Base-by-base conservation (phyloP, 129 eudicot genomes). In the Rutidosis leptorrhynchoides region DNA sequence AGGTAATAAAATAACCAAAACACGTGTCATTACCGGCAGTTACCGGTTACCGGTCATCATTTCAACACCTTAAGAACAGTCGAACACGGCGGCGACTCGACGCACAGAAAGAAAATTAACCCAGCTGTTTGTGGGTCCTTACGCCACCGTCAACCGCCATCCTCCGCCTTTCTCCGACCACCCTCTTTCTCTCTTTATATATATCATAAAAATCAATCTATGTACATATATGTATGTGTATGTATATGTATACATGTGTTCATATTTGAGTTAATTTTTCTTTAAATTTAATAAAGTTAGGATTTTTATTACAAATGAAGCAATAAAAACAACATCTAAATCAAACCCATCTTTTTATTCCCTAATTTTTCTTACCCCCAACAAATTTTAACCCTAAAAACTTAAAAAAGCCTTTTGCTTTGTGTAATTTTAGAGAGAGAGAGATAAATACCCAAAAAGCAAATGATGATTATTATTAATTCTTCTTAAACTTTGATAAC, bases 1-100 rank as follows among this genome's bases (percentile, higher is more conserved):
- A 6, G 1, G 4, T 3, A 49, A 14, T n/a, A 75, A 23, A 51
- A 11, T 4, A 23, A 27, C 56, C 40, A 48, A 67, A 68, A 81
- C 86, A 78, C 83, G 83, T 82, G 86, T 78, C 74, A n/a, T 19
- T 17, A 78, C 83, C 72, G 80, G 67, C 78, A 60, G 61, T 58
- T 9, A 26, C 74, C 79, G 67, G 82, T 81, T 16, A n/a, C 77
- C 77, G 74, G 84, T 75, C 67, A 70, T 21, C 77, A 11, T 40
- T 28, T 30, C 61, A 32, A 26, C 33, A 42, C 58, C 64, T 17
- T 68, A 75, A 75, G 57, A 75, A 52, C 74, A 68, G 74, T 75
- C 58, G 80, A 75, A 75, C 80, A 68, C 75, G 80, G 80, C 80
- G 82, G 74, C 82, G 82, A 77, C 68, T 33, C 77, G 77, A 65